Evolutionary conservation across 345 rosid species (phyloP), one percentile per base, ranked within the genome.

Genomic region (Lenwebbia sp.): DNA sequence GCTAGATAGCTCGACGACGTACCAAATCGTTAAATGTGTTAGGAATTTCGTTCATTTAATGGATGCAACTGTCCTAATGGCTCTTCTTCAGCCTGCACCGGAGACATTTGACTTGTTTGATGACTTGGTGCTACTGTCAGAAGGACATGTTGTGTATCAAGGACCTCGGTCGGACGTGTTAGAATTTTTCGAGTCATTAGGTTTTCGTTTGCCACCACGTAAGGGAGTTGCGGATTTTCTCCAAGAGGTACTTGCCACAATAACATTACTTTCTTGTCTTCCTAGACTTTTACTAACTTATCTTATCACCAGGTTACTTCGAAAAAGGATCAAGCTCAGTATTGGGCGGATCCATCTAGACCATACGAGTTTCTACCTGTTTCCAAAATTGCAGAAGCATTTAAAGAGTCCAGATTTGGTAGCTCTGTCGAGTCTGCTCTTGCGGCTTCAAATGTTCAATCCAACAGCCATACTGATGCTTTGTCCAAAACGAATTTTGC

Each of bases 81-180:
- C 97, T 88, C 96, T 96, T 90, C 96, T 96, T 88, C 99, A 96
- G 92, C 98, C 99, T 83, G 95, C 98, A 49, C 99, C 99, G 7
- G 99, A 95, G 92, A 97, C 99, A 70, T 97, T 93, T 92, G 98
- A 95, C 78, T 89, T 97, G 83, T 95, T 97, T 90, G 99, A 95
- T 88, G 99, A 97, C 88, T 84, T 97, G 57, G 81, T 97, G 40
- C 91, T 97, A 40, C 88, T 97, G 85, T 93, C 99, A 55, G 99
- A 97, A 86, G 99, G 98, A 53, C 88, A 93, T 86, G 85, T 97
- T 88, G 96, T 97, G 50, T 97, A 97, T 86, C 91, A 95, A 87
- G 99, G 99, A 54, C 98, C 97, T 88, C 92, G 97, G 51, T 89
- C 88, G 84, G 93, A 95, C 26, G 98, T 93, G 30, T 82, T 95